Evolutionary conservation across 345 rosid genomes (phyloP), one percentile per base, ranked within the genome.

Genomic region (Salix exigua): DNA sequence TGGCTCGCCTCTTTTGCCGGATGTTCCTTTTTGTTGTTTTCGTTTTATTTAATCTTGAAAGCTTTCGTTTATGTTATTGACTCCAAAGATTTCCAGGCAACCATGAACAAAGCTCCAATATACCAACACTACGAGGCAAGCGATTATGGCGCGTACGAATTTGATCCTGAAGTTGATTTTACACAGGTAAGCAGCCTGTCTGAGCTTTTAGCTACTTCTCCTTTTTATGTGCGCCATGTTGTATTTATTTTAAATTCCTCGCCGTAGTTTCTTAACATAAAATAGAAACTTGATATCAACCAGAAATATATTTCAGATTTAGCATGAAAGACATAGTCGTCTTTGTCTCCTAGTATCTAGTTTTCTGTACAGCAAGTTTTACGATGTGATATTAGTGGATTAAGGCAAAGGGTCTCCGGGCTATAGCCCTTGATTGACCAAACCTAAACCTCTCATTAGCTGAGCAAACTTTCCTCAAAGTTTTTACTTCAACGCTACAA

Each of bases 101-200:
- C 44, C 69, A 84, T 79, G 86, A 79, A 38, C 77, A 78, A 79
- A 48, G 79, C 83, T 77, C 73, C 82, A 3, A 62, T 38, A 0
- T 26, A 31, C 38, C 78, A 73, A 38, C 63, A 83, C 25, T 66
- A 70, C 58, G 89, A 83, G 67, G 23, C 83, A n/a, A 71, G 79
- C 72, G 89, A 86, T 58, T 80, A 73, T 73, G 84, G 78, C 50
- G 85, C 73, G 42, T 67, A 67, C 18, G 87, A 78, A 73, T 86
- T 81, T 76, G 92, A 88, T 83, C 87, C 84, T 28, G 85, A 80
- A 28, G 28, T 84, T 68, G 84, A 85, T 72, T 88, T 87, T 76
- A 65, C 81, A 73, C 82, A 30, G 94, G 92, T 89, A 79, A 78
- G 50, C 67, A 19, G 19, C 37, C 68, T 66, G 6, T 74, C 50